Base-by-base conservation (phyloP, 768 basidiomycete genomes). In the Hygrocybe punicea region DNA sequence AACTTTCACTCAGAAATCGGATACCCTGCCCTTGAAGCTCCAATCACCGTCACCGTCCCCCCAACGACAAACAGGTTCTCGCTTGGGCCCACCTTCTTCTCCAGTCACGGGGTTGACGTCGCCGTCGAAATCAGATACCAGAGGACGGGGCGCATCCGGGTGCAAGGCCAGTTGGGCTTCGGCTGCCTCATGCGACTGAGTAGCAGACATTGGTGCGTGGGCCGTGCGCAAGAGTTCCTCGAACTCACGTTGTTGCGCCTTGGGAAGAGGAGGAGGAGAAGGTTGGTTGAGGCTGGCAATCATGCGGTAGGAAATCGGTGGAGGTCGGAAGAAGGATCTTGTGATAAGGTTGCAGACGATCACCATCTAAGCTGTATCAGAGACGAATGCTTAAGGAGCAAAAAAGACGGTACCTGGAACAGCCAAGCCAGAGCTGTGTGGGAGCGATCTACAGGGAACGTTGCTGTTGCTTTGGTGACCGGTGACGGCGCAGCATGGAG, bases 21-120 rank as follows among this genome's bases (percentile, higher is more conserved):
- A 89, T 24, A 91, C 91, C 21, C 91, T 78, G 10, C 93, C 93
- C 64, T 90, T 91, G 75, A 87, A 91, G 62, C 91, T 94, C 93
- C 93, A 95, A 66, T 94, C 93, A 2, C 88, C 87, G 45, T 79
- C 77, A 55, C 75, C 74, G 51, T 71, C 71, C 16, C 73, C 75
- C 83, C 84, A 86, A 51, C 74, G 79, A 35, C 73, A 67, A 9
- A 94, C 81, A 13, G 93, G 93, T 67, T 96, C 93, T 29, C 76
- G 79, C 76, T 94, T 95, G 19, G 93, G 93, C 0, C 93, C 93
- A 0, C 90, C 91, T 47, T 80, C 73, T 70, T 96, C 93, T 11
- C 93, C 93, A 2, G 93, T 96, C 2, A 62, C 62, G 1, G 93
- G 93, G 63, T 96, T 93, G 36, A 77, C 69, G 44, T 93, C 85